Evolutionary conservation across 2,329 filamentous ascomycete genomes (phyloP).

Genomic region (Clarireedia hainanense): DNA sequence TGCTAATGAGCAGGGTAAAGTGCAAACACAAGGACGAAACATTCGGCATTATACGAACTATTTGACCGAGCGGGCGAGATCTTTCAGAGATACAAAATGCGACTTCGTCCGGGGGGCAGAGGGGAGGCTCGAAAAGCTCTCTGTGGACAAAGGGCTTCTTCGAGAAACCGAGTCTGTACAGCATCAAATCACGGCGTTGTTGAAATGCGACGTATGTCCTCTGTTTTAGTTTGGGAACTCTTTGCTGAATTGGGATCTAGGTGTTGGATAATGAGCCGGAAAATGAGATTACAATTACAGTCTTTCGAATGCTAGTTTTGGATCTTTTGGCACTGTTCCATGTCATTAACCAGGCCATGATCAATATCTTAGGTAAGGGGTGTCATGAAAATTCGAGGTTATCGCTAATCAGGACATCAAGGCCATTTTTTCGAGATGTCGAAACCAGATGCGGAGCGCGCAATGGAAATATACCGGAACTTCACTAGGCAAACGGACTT

Average conservation of each 20-base stretch:
- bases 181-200: slow-evolving; percentile 72
- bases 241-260: slow-evolving; percentile 37
- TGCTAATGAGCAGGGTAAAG: slow-evolving; percentile 44
- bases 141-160: slow-evolving; percentile 84
- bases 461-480: slow-evolving; percentile 82
- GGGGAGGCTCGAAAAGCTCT: slow-evolving; percentile 73
- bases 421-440: slow-evolving; percentile 99
- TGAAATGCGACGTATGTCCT: slow-evolving; percentile 79
- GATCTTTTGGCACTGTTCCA: slow-evolving; percentile 88
- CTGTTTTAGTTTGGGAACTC: neutral
- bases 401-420: slow-evolving; percentile 32
- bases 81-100: slow-evolving; percentile 74
- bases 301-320: slow-evolving; percentile 83
- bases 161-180: slow-evolving; percentile 90
- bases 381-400: neutral
- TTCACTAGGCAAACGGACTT: slow-evolving; percentile 90
- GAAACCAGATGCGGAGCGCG: slow-evolving; percentile 82
- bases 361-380: slow-evolving; percentile 80
- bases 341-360: slow-evolving; percentile 92
- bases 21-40: slow-evolving; percentile 89
- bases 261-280: slow-evolving; percentile 82
- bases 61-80: slow-evolving; percentile 70
- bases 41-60: slow-evolving; percentile 90
- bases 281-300: slow-evolving; percentile 93
- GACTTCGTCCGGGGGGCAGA: slow-evolving; percentile 86